phyloP scores from a whole-genome alignment of 805 yeast genomes.

The Lipomyces japonicus region DNA sequence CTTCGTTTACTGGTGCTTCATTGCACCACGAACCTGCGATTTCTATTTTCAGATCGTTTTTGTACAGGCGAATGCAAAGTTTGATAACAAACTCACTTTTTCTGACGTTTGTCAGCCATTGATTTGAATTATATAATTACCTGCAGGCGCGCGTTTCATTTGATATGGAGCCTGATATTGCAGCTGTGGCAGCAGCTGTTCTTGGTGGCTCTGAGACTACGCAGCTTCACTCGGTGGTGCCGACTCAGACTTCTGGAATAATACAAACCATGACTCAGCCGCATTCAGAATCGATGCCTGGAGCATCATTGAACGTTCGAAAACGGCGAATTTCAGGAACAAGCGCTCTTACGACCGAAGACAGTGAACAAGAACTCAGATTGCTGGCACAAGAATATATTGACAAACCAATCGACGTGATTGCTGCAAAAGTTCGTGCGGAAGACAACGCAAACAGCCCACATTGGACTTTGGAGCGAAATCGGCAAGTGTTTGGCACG shows the following conservation, averaged over 20 bases:
- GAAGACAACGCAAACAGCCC: slow-evolving; percentile 22
- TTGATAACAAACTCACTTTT: too few species aligned
- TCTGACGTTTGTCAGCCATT: too few species aligned
- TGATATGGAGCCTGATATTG: not conserved
- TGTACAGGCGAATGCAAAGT: too few species aligned
- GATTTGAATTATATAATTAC: too few species aligned
- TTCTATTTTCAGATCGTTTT: too few species aligned
- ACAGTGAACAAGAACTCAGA: slow-evolving; percentile 30
- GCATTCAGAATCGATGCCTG: not conserved
- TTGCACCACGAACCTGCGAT: too few species aligned
- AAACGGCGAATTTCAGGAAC: slow-evolving; percentile 8
- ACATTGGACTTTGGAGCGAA: slow-evolving; percentile 33
- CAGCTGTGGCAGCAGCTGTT: not conserved
- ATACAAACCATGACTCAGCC: not conserved
- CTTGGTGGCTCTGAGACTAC: not conserved
- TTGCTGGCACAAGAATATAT: slow-evolving; percentile 23
- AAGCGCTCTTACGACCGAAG: slow-evolving; percentile 15
- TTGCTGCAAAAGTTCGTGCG: slow-evolving; percentile 30
- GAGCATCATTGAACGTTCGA: slow-evolving; percentile 4
- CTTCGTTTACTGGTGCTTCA: too few species aligned
- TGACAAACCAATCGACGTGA: slow-evolving; percentile 23
- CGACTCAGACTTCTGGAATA: not conserved
- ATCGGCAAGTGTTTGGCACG: slow-evolving; percentile 70
- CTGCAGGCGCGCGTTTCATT: not conserved
- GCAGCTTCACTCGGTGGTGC: not conserved